Evolutionary conservation across 345 rosid genomes (phyloP).

Genomic region (Gynandropsis gynandra): DNA sequence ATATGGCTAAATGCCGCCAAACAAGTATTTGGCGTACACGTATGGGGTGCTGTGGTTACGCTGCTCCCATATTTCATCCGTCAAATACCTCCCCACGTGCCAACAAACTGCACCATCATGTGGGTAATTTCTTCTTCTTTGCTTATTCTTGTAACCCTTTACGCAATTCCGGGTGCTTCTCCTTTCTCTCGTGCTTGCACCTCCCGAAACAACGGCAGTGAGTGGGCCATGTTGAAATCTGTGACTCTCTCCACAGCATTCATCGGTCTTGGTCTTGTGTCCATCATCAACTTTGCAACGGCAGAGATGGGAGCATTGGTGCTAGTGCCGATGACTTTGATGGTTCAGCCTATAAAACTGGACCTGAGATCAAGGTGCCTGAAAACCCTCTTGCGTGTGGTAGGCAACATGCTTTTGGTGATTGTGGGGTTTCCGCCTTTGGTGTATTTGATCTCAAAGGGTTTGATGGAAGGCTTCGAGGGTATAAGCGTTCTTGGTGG

Average conservation of each 20-base stretch:
- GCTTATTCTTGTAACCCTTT: slow-evolving; percentile 39
- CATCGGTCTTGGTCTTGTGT: slow-evolving; percentile 85
- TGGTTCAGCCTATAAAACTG: slow-evolving; percentile 58
- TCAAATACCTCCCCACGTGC: slow-evolving; percentile 48
- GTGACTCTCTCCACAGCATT: slow-evolving; percentile 67
- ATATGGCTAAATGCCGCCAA: slow-evolving; percentile 74
- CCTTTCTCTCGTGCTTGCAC: slow-evolving; percentile 24
- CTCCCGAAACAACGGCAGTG: slow-evolving; percentile 31
- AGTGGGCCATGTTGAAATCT: slow-evolving; percentile 74
- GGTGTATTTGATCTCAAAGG: slow-evolving; percentile 42
- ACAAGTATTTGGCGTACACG: slow-evolving; percentile 56
- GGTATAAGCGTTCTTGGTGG: slow-evolving; percentile 43
- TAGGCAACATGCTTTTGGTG: slow-evolving; percentile 46
- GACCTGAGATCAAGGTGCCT: slow-evolving; percentile 36
- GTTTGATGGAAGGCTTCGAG: slow-evolving; percentile 33
- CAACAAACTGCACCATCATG: slow-evolving; percentile 38
- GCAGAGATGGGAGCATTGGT: slow-evolving; percentile 85
- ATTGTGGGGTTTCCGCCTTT: slow-evolving; percentile 57
- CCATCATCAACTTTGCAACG: slow-evolving; percentile 80
- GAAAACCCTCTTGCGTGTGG: slow-evolving; percentile 33
- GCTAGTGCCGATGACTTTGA: slow-evolving; percentile 68
- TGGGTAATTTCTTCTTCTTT: slow-evolving; percentile 56
- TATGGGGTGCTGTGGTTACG: slow-evolving; percentile 59
- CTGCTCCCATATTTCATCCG: slow-evolving; percentile 66
- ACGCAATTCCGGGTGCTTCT: slow-evolving; percentile 38